Evolutionary conservation across 805 yeast species (phyloP), one percentile per base, ranked within the genome.

Genomic region (Metschnikowia arizonensis): DNA sequence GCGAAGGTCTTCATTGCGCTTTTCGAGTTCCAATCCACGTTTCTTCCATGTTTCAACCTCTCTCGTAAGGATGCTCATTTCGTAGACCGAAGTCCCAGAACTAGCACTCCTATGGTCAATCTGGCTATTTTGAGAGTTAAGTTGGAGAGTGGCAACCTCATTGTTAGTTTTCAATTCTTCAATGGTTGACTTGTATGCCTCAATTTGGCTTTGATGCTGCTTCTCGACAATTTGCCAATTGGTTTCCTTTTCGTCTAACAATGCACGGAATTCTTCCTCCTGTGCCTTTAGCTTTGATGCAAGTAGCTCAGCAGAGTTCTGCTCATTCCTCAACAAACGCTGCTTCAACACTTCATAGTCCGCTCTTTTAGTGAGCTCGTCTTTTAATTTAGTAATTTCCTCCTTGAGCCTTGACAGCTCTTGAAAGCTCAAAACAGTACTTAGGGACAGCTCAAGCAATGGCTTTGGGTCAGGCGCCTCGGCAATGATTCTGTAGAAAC

Each of bases 391-490:
- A 3, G 61, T 60, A 36, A 77, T 58, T 61, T 85, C 86, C 19
- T 68, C 65, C 47, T 74, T 73, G 40, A 85, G 63, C 8, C 64
- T 63, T 3, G 73, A 75, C 5, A 76, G 66, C 42, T 85, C 88
- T 17, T 75, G 69, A 1, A 75, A 69, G 15, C 77, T 75, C 3
- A 74, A 63, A 6, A 84, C 78, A 4, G 87, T 77, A 40, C 82
- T 87, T 23, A 85, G 60, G 1, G 90, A 79, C 31, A 81, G 75
- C 54, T 85, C 85, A 47, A 91, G 66, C 33, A 90, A 63, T 4
- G 96, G 95, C 50, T 76, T 79, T 1, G 98, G 98, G 66, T 91
- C 97, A 0, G 97, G 97, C 0, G 95, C 90, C 61, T 90, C 96
- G 4, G 89, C 87, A 4, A 91, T 67, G 12, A 80, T 72, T 45